Evolutionary conservation across 768 basidiomycete species (phyloP).

Genomic region (Cystobasidium onofrii): DNA sequence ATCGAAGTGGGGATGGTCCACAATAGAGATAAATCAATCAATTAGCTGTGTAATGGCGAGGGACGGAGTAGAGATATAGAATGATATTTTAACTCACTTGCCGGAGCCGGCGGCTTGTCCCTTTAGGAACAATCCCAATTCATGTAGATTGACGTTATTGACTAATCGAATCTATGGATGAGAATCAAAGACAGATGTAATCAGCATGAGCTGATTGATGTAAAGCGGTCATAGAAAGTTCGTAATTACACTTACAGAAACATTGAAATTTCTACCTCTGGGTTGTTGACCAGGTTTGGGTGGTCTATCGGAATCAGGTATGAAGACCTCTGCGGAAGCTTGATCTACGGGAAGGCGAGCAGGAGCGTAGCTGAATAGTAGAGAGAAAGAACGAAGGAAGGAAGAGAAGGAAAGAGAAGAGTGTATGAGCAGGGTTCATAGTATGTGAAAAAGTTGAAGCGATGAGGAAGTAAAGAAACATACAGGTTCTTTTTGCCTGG

Average conservation of each 20-base stretch:
- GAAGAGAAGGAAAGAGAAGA: too few relatives aligned
- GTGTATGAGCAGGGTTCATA: too few relatives aligned
- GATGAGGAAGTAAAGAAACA: background rate
- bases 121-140: slow-evolving; percentile 16
- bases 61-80: too few relatives aligned
- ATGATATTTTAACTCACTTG: slow-evolving; percentile 17
- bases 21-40: too few relatives aligned
- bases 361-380: slow-evolving; percentile 16
- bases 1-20: background rate
- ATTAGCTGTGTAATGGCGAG: too few relatives aligned
- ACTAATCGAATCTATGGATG: slow-evolving; percentile 14
- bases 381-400: background rate
- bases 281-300: slow-evolving; percentile 24
- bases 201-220: background rate
- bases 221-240: too few relatives aligned
- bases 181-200: background rate
- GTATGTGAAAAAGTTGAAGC: too few relatives aligned
- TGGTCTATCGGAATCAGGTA: slow-evolving; percentile 23
- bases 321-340: slow-evolving; percentile 12
- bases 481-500: slow-evolving; percentile 28
- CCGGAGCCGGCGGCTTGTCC: background rate
- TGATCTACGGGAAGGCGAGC: background rate
- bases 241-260: slow-evolving; percentile 14
- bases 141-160: slow-evolving; percentile 23
- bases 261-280: slow-evolving; percentile 20